Percentiles rank a stretch among this genome's conserved stretches.
Conservation (phyloP, 2,329 filamentous ascomycete species). For the Didymella exigua region DNA sequence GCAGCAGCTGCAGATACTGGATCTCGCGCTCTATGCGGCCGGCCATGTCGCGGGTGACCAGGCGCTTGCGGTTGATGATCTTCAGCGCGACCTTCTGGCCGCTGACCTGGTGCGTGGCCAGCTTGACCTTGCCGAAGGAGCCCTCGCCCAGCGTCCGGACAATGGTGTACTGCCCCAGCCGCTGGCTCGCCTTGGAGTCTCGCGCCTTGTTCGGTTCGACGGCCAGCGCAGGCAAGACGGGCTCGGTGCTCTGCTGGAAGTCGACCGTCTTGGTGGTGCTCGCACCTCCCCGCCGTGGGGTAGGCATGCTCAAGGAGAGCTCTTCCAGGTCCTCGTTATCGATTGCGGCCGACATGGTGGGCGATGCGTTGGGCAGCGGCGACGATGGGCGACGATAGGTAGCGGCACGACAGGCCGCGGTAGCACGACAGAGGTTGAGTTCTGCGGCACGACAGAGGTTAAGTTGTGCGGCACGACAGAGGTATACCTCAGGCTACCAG, state of each 20-base stretch:
- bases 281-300: conserved; percentile 60
- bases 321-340: conserved; percentile 72
- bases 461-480: no score
- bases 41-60: conserved; percentile 97
- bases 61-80: conserved; percentile 94
- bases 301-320: conserved; percentile 75
- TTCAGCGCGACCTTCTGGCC: conserved; percentile 96
- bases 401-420: no score
- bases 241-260: conserved; percentile 33
- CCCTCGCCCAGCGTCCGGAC: conserved; percentile 92
- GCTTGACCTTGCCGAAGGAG: conserved; percentile 97
- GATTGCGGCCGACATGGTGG: conserved; percentile 56
- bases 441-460: no score
- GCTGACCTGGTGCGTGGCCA: conserved; percentile 89
- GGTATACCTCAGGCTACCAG: no score
- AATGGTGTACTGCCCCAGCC: conserved; percentile 90
- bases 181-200: conserved; percentile 72
- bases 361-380: not conserved
- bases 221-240: conserved; percentile 27
- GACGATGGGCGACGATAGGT: no score
- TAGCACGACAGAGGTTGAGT: no score
- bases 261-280: conserved; percentile 45
- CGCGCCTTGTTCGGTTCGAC: conserved; percentile 52
- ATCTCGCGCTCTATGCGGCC: conserved; percentile 97
- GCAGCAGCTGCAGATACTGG: conserved; percentile 91